Percentiles rank a stretch among this genome's conserved stretches.
Conservation (phyloP, 371 early-diverging fungal genomes). For the Dinochytrium kinnereticum region DNA sequence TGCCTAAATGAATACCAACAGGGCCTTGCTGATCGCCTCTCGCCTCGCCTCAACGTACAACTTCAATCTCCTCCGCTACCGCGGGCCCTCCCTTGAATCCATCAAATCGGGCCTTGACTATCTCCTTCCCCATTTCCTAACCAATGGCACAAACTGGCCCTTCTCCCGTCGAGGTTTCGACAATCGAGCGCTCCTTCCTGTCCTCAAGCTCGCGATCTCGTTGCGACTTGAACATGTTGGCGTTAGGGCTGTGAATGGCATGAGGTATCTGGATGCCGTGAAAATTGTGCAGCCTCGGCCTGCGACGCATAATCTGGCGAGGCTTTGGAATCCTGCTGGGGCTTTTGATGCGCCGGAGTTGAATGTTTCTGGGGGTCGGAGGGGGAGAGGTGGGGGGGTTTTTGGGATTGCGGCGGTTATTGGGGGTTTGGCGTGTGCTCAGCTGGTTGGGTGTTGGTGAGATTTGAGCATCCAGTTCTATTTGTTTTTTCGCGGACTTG, state of each 20-base stretch:
- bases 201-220: neutral
- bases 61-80: conserved; percentile 1
- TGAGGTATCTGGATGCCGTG: neutral
- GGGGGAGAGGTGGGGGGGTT: neutral
- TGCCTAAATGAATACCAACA: no score
- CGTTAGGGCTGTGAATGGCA: neutral
- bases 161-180: conserved; percentile 2
- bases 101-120: neutral
- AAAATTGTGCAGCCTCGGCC: neutral
- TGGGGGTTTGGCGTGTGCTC: no score
- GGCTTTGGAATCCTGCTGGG: conserved; percentile 1
- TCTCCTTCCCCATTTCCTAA: conserved; percentile 7
- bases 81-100: neutral
- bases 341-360: conserved; percentile 10
- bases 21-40: neutral
- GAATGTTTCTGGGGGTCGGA: neutral
- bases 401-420: neutral
- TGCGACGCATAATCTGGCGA: neutral
- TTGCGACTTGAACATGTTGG: neutral
- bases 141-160: conserved; percentile 9
- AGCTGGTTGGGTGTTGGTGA: no score
- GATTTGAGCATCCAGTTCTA: no score
- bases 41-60: neutral
- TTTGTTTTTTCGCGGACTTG: no score
- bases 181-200: neutral